A percentile compares a stretch with the other conserved stretches of the same genome.
phyloP scores from a whole-genome alignment of 176 grass and related monocot genomes.

The Rhipidocladum racemiflorum region DNA sequence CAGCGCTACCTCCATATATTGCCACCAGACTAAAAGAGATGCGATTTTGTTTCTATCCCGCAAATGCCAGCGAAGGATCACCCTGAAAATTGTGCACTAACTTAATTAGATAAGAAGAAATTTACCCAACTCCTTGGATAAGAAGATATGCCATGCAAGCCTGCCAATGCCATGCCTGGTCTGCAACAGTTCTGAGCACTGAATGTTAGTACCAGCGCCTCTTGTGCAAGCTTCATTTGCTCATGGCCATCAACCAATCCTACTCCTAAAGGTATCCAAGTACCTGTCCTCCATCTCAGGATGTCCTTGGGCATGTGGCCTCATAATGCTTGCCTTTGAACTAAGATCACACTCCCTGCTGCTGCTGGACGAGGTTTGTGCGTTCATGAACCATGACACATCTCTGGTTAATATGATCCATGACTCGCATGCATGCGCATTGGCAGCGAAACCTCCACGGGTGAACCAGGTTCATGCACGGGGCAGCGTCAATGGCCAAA shows the following conservation, averaged over 20 bases:
- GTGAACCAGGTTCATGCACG: conserved; percentile 18
- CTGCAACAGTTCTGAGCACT: conserved; percentile 13
- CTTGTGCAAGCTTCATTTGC: not conserved
- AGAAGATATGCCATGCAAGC: not conserved
- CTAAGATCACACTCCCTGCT: not conserved
- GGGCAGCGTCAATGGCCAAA: conserved; percentile 23
- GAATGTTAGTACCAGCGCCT: not conserved
- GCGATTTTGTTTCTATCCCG: not conserved
- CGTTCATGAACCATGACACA: conserved; percentile 17
- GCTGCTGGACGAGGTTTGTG: conserved; percentile 9
- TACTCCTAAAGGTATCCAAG: conserved; percentile 6
- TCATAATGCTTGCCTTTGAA: conserved; percentile 23
- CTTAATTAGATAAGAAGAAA: not conserved
- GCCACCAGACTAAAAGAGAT: not conserved
- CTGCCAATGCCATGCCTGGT: not conserved
- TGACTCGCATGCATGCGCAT: conserved; percentile 24
- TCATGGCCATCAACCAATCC: conserved; percentile 19
- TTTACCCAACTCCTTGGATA: not conserved
- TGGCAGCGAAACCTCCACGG: not conserved
- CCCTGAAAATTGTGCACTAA: not conserved
- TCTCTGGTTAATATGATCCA: conserved; percentile 4
- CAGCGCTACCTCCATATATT: not conserved
- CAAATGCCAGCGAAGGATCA: not conserved
- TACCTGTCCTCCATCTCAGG: conserved; percentile 12
- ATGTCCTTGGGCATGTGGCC: conserved; percentile 21